phyloP scores from a whole-genome alignment of 352 stramenopile species.

The Aphanomyces stellatus region DNA sequence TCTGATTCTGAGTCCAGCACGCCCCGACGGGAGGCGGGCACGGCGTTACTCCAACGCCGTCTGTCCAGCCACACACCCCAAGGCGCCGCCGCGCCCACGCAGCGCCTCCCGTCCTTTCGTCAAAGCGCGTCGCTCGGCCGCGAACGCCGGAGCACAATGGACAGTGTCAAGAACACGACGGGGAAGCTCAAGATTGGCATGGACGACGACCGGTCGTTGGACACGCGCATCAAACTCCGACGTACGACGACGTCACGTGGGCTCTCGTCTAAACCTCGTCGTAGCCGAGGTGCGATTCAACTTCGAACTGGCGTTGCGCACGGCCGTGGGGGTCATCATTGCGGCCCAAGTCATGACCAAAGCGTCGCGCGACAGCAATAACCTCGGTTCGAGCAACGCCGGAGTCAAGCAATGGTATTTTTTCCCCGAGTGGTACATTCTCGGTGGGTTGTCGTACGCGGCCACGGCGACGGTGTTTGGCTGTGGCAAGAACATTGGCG shows the following conservation, averaged over 20 bases:
- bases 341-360: constrained; percentile 61
- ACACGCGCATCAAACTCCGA: constrained; percentile 24
- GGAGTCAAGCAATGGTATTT: constrained; percentile 73
- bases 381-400: no score
- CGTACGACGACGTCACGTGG: constrained; percentile 10
- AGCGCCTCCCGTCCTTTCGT: no score
- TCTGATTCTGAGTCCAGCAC: no score
- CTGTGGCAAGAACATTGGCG: constrained; percentile 54
- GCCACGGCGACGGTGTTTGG: constrained; percentile 69
- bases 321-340: constrained; percentile 55
- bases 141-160: background rate
- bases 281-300: constrained; percentile 31
- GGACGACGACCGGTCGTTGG: constrained; percentile 21
- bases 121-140: no score
- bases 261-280: background rate
- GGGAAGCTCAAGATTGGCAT: constrained; percentile 27
- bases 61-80: no score
- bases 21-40: no score
- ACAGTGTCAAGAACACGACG: background rate
- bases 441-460: constrained; percentile 67
- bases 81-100: no score
- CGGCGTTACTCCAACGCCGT: no score
- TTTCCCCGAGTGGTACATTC: constrained; percentile 57
- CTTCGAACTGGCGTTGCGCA: constrained; percentile 44
- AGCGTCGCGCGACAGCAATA: no score